Percentiles rank a stretch among this genome's conserved stretches.
Evolutionary conservation across 148 eudicot species (phyloP).

Genomic region (Beta vulgaris): DNA sequence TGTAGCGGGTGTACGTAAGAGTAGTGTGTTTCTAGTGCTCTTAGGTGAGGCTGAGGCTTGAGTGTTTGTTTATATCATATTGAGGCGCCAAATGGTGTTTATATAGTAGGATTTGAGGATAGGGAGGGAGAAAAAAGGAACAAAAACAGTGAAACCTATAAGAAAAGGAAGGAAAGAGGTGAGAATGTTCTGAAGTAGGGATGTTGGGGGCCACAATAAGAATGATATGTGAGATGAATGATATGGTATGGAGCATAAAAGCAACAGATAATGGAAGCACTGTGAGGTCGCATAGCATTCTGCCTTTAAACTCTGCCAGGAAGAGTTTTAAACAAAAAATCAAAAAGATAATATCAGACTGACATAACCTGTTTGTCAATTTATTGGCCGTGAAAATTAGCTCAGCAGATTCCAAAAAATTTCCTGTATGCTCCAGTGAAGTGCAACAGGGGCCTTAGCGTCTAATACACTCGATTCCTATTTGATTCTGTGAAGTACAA

Average conservation of each 20-base stretch:
- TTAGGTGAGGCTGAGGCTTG: constrained; percentile 4
- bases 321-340: background rate
- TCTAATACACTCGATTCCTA: constrained; percentile 13
- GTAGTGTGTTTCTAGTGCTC: constrained; percentile 7
- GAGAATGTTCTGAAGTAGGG: constrained; percentile 39
- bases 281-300: constrained; percentile 26
- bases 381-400: constrained; percentile 13
- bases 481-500: constrained; percentile 20
- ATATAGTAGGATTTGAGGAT: constrained; percentile 32
- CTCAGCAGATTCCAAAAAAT: constrained; percentile 23
- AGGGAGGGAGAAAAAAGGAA: constrained; percentile 24
- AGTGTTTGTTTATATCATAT: constrained; percentile 18
- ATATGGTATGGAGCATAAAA: constrained; percentile 30
- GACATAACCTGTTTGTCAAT: constrained; percentile 14
- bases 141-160: constrained; percentile 13
- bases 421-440: background rate
- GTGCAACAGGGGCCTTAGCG: constrained; percentile 4
- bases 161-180: constrained; percentile 5
- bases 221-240: constrained; percentile 34
- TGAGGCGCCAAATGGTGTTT: constrained; percentile 27
- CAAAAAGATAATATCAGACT: constrained; percentile 15
- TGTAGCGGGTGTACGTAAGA: background rate
- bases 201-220: constrained; percentile 24
- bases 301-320: constrained; percentile 20
- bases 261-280: constrained; percentile 35